Evolutionary conservation across 2,329 filamentous ascomycete genomes (phyloP), one percentile per base, ranked within the genome.

Genomic region (Diaporthe sp.): DNA sequence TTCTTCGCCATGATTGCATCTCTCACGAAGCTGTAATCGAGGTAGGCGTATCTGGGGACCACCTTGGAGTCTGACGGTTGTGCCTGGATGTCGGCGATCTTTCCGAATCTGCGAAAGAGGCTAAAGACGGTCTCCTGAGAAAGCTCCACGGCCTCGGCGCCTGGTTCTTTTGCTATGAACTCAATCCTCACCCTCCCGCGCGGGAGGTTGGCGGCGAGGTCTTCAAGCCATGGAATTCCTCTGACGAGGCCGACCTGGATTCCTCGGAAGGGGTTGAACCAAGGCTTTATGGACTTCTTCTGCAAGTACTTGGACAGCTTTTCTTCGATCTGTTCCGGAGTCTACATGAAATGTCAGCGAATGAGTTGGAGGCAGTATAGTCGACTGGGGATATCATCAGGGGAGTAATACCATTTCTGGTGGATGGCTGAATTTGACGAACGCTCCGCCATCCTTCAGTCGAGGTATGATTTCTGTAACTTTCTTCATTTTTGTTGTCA

Each of bases 171-270:
- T 5, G 95, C 91, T 10, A 96, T 89, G 78, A 98, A 98, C 81
- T 98, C 96, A 31, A 98, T 92, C 79, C 92, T 94, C 51, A 99
- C 81, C 39, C 94, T 89, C 55, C 88, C 88, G 74, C 92, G 95
- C 0, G 97, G 97, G 79, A 95, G 94, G 17, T 74, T 70, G 31
- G 75, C 75, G 8, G 73, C 75, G 39, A 99, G 86, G 82, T 99
- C 97, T 81, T 98, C 97, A 3, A 98, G 89, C 97, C 97, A 99
- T 0, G 97, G 97, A 31, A 92, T 91, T 13, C 97, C 97, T 73
- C 91, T 88, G 3, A 99, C 97, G 9, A 95, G 86, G 34, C 92
- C 92, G 4, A 92, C 92, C 67, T 91, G 89, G 74, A 98, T 92
- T 19, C 89, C 86, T 31, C 91, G 89, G 78, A 98, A 93, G 0